Evolutionary conservation across 345 rosid genomes (phyloP), one percentile per base, ranked within the genome.

Genomic region (Combretum micranthum): DNA sequence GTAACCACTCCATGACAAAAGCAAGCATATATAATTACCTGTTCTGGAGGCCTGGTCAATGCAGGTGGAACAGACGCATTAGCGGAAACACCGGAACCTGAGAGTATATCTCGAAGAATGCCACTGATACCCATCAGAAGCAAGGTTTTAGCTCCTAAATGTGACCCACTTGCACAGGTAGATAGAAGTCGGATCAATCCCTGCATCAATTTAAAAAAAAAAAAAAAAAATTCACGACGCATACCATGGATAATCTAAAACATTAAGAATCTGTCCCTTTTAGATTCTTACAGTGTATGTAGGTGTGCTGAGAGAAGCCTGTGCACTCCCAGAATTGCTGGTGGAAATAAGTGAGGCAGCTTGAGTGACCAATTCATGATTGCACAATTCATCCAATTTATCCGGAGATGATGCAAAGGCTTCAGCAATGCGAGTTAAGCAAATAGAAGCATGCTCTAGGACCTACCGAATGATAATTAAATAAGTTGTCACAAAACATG

Each of bases 81-180:
- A 16, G 83, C 77, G 62, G 95, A 79, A 67, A 76, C 84, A 59
- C 97, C 90, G 60, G 97, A 83, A 60, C 96, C 99, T 47, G 83
- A 77, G 44, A 94, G 76, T 53, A 90, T 90, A 63, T 94, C 99
- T 70, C 80, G 87, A 25, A 94, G 96, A 63, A 84, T 87, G 71
- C 95, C 83, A 73, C 97, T 94, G 61, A 88, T 81, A 48, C 97
- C 99, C 39, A 94, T 95, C 49, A 86, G 93, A 64, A 94, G 97
- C 47, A 90, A 59, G 44, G 97, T 94, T 84, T 87, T 87, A 59
- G 85, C 87, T 65, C 97, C 92, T 56, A 94, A 73, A 58, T 86
- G 97, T 43, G 99, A 94, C 23, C 97, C 97, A 50, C 97, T 94
- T 50, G 99, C 97, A 76, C 91, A 94, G n/a, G 93, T 87, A 55